Conservation (phyloP, 2,329 filamentous ascomycete genomes). For the Fusarium citri region DNA sequence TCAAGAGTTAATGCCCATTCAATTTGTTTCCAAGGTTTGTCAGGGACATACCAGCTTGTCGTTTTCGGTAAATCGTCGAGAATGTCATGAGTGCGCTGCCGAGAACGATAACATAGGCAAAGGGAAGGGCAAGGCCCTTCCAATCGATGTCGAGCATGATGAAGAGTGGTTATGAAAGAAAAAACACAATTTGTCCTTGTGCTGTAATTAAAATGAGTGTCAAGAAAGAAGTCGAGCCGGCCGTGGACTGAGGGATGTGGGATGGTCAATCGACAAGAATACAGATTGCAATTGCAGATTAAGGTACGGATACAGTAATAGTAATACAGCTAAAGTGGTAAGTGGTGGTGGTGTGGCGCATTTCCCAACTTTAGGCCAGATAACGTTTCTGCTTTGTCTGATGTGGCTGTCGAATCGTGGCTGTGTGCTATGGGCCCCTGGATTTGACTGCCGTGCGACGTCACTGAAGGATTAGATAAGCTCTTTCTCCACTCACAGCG, state of each 20-base stretch:
- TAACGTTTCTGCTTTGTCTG: conserved; percentile 16
- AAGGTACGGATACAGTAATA: conserved; percentile 8
- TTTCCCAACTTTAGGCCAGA: conserved; percentile 38
- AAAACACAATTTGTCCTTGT: conserved; percentile 1
- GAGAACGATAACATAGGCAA: conserved; percentile 90
- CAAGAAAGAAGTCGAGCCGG: conserved; percentile 25
- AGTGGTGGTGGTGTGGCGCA: conserved; percentile 37
- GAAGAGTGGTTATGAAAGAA: conserved; percentile 25
- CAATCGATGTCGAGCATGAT: conserved; percentile 74
- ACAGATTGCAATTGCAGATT: conserved; percentile 10
- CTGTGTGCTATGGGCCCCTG: conserved; percentile 10
- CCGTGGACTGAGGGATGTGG: conserved; percentile 7
- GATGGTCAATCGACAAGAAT: conserved; percentile 31
- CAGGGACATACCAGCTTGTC: conserved; percentile 76
- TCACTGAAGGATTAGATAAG: conserved; percentile 37
- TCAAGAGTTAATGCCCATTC: conserved; percentile 12
- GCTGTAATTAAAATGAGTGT: conserved; percentile 29
- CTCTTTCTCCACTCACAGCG: conserved; percentile 1
- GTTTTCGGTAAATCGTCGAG: conserved; percentile 90
- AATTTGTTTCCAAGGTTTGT: too few relatives aligned
- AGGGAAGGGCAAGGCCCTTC: conserved; percentile 85
- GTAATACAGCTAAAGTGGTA: conserved; percentile 1
- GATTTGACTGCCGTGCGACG: conserved; percentile 31
- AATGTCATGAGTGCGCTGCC: conserved; percentile 91
- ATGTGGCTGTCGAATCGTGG: conserved; percentile 27